Evolutionary conservation across 2,329 filamentous ascomycete genomes (phyloP).

Genomic region (Epichloe coenophiala): DNA sequence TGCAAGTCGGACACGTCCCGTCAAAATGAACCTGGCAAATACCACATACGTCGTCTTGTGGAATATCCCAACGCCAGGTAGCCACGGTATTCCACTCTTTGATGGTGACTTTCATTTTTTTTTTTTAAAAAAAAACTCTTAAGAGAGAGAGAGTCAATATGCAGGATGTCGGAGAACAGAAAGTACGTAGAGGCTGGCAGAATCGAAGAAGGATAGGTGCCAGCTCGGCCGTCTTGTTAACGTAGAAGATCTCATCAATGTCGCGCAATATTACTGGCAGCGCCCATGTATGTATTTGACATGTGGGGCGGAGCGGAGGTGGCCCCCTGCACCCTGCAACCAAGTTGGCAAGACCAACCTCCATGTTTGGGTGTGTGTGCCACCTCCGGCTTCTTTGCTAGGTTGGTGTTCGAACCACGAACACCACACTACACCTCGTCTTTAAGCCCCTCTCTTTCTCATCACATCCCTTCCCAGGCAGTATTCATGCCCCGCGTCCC

Average conservation of each 20-base stretch:
- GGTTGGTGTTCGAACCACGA: background rate
- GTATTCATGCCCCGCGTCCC: background rate
- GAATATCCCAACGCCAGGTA: constrained; percentile 95
- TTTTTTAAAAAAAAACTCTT: background rate
- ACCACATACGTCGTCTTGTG: constrained; percentile 93
- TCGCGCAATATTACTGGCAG: too few species aligned
- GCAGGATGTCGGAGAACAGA: too few species aligned
- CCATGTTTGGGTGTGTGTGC: too few species aligned
- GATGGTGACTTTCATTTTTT: constrained; percentile 83
- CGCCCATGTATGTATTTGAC: too few species aligned
- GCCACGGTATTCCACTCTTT: constrained; percentile 88
- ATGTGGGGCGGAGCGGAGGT: too few species aligned
- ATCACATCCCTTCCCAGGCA: background rate
- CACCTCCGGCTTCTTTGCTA: background rate
- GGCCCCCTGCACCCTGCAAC: too few species aligned
- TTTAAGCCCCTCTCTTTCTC: constrained; percentile 1
- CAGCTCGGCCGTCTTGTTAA: too few species aligned
- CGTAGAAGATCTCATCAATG: too few species aligned
- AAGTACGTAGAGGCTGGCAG: background rate
- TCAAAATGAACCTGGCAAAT: constrained; percentile 98
- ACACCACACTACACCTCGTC: constrained; percentile 3
- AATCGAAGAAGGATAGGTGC: background rate
- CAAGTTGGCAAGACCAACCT: too few species aligned
- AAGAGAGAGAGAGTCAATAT: too few species aligned
- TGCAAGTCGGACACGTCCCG: constrained; percentile 94